Conservation (phyloP, 2,329 filamentous ascomycete species). For the Daldinia sp. region DNA sequence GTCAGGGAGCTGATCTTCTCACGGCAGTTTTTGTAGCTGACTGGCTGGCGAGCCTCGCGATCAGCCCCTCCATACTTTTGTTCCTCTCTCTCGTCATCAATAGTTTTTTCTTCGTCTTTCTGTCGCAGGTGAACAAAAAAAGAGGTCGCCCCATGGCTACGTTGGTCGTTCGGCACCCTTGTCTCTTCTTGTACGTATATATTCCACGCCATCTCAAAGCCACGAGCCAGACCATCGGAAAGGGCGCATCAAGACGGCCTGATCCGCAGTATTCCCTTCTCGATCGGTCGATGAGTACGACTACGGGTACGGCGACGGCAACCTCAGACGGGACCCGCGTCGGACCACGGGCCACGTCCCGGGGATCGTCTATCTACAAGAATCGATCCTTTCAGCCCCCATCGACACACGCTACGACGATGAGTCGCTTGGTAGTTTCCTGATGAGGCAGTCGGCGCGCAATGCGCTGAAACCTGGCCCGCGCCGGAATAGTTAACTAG, state of each 20-base stretch:
- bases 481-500: slow-evolving; percentile 26
- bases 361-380: slow-evolving; percentile 31
- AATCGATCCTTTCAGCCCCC: slow-evolving; percentile 31
- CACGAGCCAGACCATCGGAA: slow-evolving; percentile 36
- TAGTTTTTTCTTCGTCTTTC: neutral
- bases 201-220: slow-evolving; percentile 22
- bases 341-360: slow-evolving; percentile 31
- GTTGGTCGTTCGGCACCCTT: slow-evolving; percentile 16
- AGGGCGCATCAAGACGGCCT: slow-evolving; percentile 25
- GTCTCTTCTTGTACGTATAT: slow-evolving; percentile 2
- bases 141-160: slow-evolving; percentile 11
- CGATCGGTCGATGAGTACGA: slow-evolving; percentile 25
- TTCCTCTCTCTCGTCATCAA: neutral
- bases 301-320: slow-evolving; percentile 32
- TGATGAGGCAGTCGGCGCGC: slow-evolving; percentile 34
- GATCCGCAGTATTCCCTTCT: slow-evolving; percentile 20
- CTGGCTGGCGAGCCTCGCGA: slow-evolving; percentile 42
- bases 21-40: slow-evolving; percentile 37
- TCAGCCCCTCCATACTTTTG: slow-evolving; percentile 38
- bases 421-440: slow-evolving; percentile 32
- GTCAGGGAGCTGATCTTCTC: slow-evolving; percentile 38
- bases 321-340: slow-evolving; percentile 30
- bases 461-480: slow-evolving; percentile 38
- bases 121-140: neutral
- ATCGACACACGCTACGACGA: slow-evolving; percentile 21